Percentiles rank a stretch among this genome's conserved stretches.
Evolutionary conservation across 768 basidiomycete species (phyloP).

Genomic region (Phallus indusiatus): DNA sequence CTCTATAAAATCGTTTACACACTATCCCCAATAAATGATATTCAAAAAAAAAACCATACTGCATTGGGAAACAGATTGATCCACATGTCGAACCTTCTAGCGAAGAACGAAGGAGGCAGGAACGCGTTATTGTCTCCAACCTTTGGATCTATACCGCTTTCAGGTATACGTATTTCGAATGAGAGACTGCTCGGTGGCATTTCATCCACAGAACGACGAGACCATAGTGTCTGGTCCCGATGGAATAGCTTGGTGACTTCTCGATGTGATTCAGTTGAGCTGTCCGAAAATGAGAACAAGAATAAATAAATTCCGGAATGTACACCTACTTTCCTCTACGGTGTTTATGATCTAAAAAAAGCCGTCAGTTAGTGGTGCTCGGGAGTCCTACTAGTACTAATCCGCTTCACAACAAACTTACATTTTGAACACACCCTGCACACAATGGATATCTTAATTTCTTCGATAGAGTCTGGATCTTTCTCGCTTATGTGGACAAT

Average conservation of each 20-base stretch:
- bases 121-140: neutral
- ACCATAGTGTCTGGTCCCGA: neutral
- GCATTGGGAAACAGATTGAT: neutral
- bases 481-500: constrained; percentile 3
- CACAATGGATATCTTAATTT: constrained; percentile 1
- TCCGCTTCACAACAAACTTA: neutral
- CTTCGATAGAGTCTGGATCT: neutral
- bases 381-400: too few species aligned
- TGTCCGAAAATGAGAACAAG: neutral
- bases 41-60: neutral
- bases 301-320: neutral
- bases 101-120: constrained; percentile 1
- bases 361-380: neutral
- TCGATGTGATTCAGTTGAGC: neutral
- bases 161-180: neutral
- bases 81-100: neutral
- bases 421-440: neutral
- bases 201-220: neutral
- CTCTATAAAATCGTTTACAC: neutral
- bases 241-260: constrained; percentile 1
- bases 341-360: neutral
- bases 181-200: neutral
- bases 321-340: neutral
- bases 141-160: neutral
- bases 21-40: neutral